Percentiles rank a stretch among this genome's conserved stretches.
phyloP scores from a whole-genome alignment of 2,329 filamentous ascomycete species.

The Pezizomycotina sp. region DNA sequence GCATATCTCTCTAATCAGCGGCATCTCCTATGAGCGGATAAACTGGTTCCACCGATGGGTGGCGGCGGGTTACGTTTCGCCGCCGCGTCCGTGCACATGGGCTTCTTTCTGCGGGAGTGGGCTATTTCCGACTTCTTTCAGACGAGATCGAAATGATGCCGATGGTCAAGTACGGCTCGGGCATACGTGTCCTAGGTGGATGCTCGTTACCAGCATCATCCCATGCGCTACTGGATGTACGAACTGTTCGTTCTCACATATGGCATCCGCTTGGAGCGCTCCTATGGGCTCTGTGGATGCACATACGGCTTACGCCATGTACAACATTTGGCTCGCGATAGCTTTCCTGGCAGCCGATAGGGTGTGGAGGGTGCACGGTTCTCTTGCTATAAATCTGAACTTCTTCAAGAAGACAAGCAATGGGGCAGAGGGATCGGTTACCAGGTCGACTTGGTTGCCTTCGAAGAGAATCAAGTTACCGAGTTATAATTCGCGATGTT shows the following conservation, averaged over 20 bases:
- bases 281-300: slow-evolving; percentile 45
- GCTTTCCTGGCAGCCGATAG: slow-evolving; percentile 47
- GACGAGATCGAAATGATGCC: slow-evolving; percentile 45
- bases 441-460: no score
- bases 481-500: no score
- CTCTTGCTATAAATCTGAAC: no score
- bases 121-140: slow-evolving; percentile 42
- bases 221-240: slow-evolving; percentile 48
- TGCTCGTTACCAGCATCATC: slow-evolving; percentile 44
- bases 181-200: slow-evolving; percentile 51
- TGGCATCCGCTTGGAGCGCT: slow-evolving; percentile 45
- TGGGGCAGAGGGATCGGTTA: no score
- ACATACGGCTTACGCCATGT: slow-evolving; percentile 42
- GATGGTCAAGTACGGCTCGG: slow-evolving; percentile 49
- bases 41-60: slow-evolving; percentile 63
- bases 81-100: slow-evolving; percentile 52
- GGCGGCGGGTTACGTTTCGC: slow-evolving; percentile 50
- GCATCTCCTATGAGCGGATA: slow-evolving; percentile 49
- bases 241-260: slow-evolving; percentile 54
- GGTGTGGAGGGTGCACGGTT: no score
- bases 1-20: slow-evolving; percentile 44
- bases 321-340: slow-evolving; percentile 51
- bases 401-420: no score
- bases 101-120: slow-evolving; percentile 52
- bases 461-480: no score